Evolutionary conservation across 345 rosid species (phyloP).

Genomic region (Hypericum perforatum): DNA sequence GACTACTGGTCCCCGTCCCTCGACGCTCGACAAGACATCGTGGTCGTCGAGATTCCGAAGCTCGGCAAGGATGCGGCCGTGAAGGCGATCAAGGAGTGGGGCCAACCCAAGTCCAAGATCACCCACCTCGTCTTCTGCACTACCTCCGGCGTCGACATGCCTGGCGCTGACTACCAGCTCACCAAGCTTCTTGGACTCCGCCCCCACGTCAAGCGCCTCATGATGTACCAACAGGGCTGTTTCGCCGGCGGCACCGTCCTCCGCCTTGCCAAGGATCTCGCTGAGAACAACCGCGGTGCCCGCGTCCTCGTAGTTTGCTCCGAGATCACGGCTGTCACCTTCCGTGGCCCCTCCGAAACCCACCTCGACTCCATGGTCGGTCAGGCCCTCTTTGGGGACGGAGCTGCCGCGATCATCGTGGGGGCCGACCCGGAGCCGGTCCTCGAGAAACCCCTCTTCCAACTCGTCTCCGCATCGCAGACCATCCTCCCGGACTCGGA

Average conservation of each 20-base stretch:
- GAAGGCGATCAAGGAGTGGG: not conserved
- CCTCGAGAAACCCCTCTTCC: not conserved
- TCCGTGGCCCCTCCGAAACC: not conserved
- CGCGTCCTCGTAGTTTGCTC: not conserved
- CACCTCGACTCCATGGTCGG: conserved; percentile 3
- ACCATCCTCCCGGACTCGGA: conserved; percentile 3
- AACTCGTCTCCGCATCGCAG: not conserved
- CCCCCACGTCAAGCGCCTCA: not conserved
- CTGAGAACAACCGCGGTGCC: conserved; percentile 1
- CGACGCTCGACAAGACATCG: not conserved
- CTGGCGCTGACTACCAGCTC: conserved; percentile 1
- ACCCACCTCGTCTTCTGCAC: conserved; percentile 4
- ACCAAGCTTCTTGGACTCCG: not conserved
- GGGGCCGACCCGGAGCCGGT: not conserved
- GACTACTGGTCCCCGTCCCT: not conserved
- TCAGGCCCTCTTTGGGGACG: not conserved
- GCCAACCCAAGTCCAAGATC: conserved; percentile 1
- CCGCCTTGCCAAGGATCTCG: not conserved
- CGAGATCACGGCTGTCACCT: not conserved
- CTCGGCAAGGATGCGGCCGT: too few species aligned
- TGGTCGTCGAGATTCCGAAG: not conserved
- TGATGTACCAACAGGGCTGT: not conserved
- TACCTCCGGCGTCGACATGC: conserved; percentile 1
- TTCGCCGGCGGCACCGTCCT: not conserved
- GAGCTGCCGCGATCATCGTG: not conserved